Conservation (phyloP, 2,329 filamentous ascomycete species). For the Calonectria leucothoes region DNA sequence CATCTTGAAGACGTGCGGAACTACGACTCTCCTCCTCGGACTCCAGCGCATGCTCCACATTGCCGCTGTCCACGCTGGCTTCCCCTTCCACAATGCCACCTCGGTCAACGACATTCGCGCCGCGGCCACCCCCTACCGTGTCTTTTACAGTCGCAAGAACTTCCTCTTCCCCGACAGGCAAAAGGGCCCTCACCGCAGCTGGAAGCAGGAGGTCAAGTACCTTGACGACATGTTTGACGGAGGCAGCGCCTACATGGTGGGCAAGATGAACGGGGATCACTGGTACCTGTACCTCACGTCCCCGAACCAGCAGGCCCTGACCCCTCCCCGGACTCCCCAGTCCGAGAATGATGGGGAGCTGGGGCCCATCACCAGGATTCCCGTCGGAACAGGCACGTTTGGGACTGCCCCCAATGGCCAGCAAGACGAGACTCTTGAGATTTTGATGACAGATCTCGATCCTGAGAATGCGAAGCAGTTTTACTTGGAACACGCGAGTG, state of each 20-base stretch:
- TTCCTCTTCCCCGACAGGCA: slow-evolving; percentile 96
- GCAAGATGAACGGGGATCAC: slow-evolving; percentile 99
- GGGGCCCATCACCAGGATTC: slow-evolving; percentile 63
- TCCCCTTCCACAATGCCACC: slow-evolving; percentile 80
- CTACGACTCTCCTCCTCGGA: slow-evolving; percentile 91
- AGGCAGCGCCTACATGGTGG: slow-evolving; percentile 98
- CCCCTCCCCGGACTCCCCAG: slow-evolving; percentile 83
- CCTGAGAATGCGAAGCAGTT: slow-evolving; percentile 77
- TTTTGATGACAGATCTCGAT: slow-evolving; percentile 79
- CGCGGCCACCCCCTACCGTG: slow-evolving; percentile 89
- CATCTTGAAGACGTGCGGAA: slow-evolving; percentile 98
- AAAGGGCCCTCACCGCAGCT: slow-evolving; percentile 94
- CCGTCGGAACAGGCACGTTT: slow-evolving; percentile 56
- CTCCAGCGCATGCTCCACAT: slow-evolving; percentile 93
- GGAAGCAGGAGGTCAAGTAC: slow-evolving; percentile 94
- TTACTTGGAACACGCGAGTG: slow-evolving; percentile 80
- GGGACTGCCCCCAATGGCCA: slow-evolving; percentile 58
- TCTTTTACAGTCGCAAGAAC: slow-evolving; percentile 99
- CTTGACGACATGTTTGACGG: slow-evolving; percentile 91
- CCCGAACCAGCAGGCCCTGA: slow-evolving; percentile 80
- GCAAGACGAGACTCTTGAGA: slow-evolving; percentile 81
- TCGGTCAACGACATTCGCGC: slow-evolving; percentile 75
- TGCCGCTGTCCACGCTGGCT: slow-evolving; percentile 88
- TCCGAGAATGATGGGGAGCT: slow-evolving; percentile 54
- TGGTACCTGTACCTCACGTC: slow-evolving; percentile 99